Evolutionary conservation across 176 grass and related monocot genomes (phyloP).

Genomic region (Eragrostis nindensis): DNA sequence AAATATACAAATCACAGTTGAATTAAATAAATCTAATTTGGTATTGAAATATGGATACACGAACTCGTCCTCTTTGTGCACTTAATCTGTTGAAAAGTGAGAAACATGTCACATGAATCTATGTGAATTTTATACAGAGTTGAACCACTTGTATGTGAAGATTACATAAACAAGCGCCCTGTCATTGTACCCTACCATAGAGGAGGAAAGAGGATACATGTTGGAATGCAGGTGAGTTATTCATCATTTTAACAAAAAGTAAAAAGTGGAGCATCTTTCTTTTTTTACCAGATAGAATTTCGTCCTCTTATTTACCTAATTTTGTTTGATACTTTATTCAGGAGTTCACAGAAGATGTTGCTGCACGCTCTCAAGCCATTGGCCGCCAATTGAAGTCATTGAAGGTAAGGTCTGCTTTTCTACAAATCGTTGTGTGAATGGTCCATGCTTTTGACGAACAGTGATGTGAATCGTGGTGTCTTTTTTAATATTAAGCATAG

Average conservation of each 20-base stretch:
- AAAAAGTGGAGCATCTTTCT: slow-evolving; percentile 8
- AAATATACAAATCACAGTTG: slow-evolving; percentile 23
- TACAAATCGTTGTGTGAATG: not conserved
- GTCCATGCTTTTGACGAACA: slow-evolving; percentile 14
- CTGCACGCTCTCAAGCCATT: slow-evolving; percentile 60
- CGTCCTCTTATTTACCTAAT: slow-evolving; percentile 38
- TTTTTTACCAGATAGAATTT: slow-evolving; percentile 29
- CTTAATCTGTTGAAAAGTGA: slow-evolving; percentile 56
- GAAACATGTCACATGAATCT: slow-evolving; percentile 62
- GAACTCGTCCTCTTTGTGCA: slow-evolving; percentile 27
- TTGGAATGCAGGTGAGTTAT: slow-evolving; percentile 77
- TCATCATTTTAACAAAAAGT: slow-evolving; percentile 33
- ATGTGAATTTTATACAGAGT: slow-evolving; percentile 80
- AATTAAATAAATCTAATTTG: slow-evolving; percentile 21
- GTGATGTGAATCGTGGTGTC: slow-evolving; percentile 11
- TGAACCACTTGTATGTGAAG: slow-evolving; percentile 98
- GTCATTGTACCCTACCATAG: slow-evolving; percentile 95
- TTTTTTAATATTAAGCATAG: slow-evolving; percentile 14
- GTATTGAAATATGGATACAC: slow-evolving; percentile 18
- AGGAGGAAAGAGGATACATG: slow-evolving; percentile 95
- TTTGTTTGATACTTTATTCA: slow-evolving; percentile 49
- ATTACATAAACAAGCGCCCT: slow-evolving; percentile 74
- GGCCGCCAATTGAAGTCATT: slow-evolving; percentile 56
- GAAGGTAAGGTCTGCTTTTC: slow-evolving; percentile 58
- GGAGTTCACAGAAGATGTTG: slow-evolving; percentile 84